Evolutionary conservation across 139 green algal species (phyloP).

Genomic region (Auxenochlorella protothecoides): DNA sequence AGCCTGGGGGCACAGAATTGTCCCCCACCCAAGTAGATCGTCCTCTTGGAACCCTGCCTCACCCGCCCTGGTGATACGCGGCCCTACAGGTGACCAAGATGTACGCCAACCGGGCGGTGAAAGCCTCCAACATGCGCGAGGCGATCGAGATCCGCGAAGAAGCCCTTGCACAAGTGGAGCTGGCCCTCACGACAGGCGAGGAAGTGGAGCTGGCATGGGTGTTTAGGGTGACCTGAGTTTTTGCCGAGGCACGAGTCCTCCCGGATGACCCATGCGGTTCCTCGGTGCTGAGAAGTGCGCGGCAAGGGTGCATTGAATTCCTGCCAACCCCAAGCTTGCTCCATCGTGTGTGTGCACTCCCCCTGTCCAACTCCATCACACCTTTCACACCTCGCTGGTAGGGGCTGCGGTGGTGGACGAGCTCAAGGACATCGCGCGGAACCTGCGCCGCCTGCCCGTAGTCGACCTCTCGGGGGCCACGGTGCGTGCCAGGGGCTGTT

Average conservation of each 20-base stretch:
- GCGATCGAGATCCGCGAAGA: conserved; percentile 47
- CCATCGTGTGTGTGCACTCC: not conserved
- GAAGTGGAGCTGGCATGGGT: no score
- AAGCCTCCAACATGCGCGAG: conserved; percentile 52
- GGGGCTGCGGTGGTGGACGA: conserved; percentile 40
- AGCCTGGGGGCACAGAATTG: no score
- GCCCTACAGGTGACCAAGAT: conserved; percentile 56
- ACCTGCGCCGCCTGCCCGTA: conserved; percentile 66
- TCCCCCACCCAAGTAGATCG: no score
- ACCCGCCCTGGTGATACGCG: conserved; percentile 21
- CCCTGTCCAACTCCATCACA: not conserved
- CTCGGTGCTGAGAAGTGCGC: no score
- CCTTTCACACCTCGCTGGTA: conserved; percentile 1
- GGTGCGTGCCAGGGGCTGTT: conserved; percentile 21
- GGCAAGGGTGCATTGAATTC: no score
- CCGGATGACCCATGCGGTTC: no score
- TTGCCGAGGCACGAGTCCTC: no score
- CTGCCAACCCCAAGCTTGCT: no score
- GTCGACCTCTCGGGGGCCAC: conserved; percentile 75
- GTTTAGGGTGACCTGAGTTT: no score
- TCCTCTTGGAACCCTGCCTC: no score
- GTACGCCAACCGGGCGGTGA: conserved; percentile 43
- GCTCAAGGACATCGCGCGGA: conserved; percentile 62
- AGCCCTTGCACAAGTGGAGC: conserved; percentile 27
- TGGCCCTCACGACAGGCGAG: no score